Percentiles rank a stretch among this genome's conserved stretches.
phyloP scores from a whole-genome alignment of 2,329 filamentous ascomycete genomes.

The Rhinocladiella mackenziei region DNA sequence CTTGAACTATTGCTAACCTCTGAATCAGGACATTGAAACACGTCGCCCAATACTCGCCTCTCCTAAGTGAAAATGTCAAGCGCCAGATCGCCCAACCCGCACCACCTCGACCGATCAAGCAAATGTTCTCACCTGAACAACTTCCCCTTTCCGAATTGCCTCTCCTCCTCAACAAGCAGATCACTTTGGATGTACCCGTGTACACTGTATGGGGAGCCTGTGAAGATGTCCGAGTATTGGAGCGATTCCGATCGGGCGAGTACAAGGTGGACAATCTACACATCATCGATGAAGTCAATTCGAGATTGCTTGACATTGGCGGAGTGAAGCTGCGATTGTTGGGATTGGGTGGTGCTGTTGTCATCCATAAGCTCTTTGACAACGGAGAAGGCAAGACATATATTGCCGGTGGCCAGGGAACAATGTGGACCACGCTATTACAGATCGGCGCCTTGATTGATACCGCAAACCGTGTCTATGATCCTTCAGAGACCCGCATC shows the following conservation, averaged over 20 bases:
- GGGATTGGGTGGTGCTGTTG: constrained; percentile 89
- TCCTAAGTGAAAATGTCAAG: constrained; percentile 74
- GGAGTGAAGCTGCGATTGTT: constrained; percentile 93
- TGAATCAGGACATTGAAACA: constrained; percentile 81
- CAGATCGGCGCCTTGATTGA: constrained; percentile 99
- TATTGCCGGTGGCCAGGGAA: constrained; percentile 95
- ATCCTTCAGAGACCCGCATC: constrained; percentile 92
- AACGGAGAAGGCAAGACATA: constrained; percentile 97
- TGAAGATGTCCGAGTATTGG: constrained; percentile 93
- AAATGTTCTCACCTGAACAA: constrained; percentile 73
- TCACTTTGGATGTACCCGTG: constrained; percentile 91
- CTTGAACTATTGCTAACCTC: constrained; percentile 16
- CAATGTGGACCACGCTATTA: constrained; percentile 97
- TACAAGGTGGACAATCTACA: constrained; percentile 97
- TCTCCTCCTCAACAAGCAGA: constrained; percentile 77
- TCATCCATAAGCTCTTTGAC: constrained; percentile 99
- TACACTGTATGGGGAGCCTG: constrained; percentile 99
- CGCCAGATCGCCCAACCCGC: constrained; percentile 64
- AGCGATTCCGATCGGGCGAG: constrained; percentile 95
- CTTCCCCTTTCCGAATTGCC: constrained; percentile 90
- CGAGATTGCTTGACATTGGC: constrained; percentile 87
- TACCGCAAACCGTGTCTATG: constrained; percentile 96
- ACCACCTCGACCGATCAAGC: constrained; percentile 66
- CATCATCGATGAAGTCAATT: constrained; percentile 97
- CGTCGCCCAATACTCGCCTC: constrained; percentile 94